Base-by-base conservation (phyloP, 257 asterid species). In the Salvia hispanica region DNA sequence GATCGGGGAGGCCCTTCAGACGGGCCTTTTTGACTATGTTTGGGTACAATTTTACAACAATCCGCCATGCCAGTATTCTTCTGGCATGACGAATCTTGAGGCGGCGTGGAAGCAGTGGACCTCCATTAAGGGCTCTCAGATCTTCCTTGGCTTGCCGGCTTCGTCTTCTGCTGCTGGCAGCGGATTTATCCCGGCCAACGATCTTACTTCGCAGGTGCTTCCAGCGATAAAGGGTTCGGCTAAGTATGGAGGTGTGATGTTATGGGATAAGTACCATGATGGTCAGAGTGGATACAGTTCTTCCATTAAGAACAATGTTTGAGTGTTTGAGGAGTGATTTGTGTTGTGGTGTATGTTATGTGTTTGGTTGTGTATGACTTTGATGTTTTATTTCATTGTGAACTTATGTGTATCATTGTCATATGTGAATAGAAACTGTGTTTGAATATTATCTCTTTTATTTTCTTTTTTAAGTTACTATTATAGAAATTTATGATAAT, bases 191-290 rank as follows among this genome's bases (percentile, higher is more conserved):
- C 37, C 72, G 57, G 46, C 16, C 8, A 31, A 43, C 2, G 72
- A 54, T 44, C 72, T 67, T 51, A 51, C 21, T 12, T 77, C 71
- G 9, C 43, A 73, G 14, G 73, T 77, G 11, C 58, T 77, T 21
- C 81, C 78, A 47, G 72, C 67, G 34, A 69, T 77, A 0, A 58
- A 57, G 64, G 75, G 75, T 7, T 68, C 75, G 39, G 44, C 60
- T 1, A 77, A 77, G 72, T 77, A 77, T 34, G 81, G 78, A 8
- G 81, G 81, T 0, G 78, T 77, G 60, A 77, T 74, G 69, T 4
- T 62, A 75, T 76, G 80, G 80, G 68, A 66, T 43, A 76, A 60
- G 28, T 76, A 65, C 70, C 64, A 71, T 66, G 77, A 72, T 65
- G 58, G 43, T 52, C 78, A 74, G 16, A 63, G 67, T 47, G 74